Percentiles rank a stretch among this genome's conserved stretches.
Evolutionary conservation across 2,329 filamentous ascomycete genomes (phyloP).

Genomic region (Botrytis deweyae): DNA sequence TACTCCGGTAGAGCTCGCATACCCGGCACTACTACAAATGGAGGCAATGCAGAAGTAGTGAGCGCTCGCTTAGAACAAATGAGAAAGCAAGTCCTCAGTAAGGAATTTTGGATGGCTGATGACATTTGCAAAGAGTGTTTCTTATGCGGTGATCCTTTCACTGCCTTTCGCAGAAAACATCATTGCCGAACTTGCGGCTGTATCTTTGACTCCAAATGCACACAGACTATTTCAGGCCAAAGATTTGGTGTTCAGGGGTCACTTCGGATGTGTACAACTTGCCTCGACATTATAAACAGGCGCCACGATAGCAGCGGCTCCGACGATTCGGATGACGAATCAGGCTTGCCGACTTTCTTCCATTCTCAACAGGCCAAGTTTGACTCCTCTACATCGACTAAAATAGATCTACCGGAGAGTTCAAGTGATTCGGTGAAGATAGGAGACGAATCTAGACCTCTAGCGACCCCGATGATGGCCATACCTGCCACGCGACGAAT

Average conservation of each 20-base stretch:
- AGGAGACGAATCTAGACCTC: slow-evolving; percentile 49
- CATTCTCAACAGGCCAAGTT: slow-evolving; percentile 53
- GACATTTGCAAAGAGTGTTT: slow-evolving; percentile 98
- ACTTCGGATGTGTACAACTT: slow-evolving; percentile 88
- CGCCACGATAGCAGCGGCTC: slow-evolving; percentile 84
- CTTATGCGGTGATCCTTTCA: slow-evolving; percentile 84
- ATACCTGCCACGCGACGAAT: slow-evolving; percentile 64
- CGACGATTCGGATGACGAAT: slow-evolving; percentile 81
- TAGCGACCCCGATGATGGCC: slow-evolving; percentile 70
- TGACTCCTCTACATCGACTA: slow-evolving; percentile 40
- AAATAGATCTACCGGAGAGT: slow-evolving; percentile 45
- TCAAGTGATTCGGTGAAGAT: slow-evolving; percentile 38
- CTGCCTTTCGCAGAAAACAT: slow-evolving; percentile 92
- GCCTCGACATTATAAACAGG: slow-evolving; percentile 85
- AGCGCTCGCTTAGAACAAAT: slow-evolving; percentile 67
- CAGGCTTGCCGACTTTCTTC: slow-evolving; percentile 62
- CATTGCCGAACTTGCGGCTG: slow-evolving; percentile 97
- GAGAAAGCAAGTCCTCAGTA: slow-evolving; percentile 83
- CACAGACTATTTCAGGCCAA: slow-evolving; percentile 81
- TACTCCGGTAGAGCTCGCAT: slow-evolving; percentile 51
- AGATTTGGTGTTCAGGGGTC: slow-evolving; percentile 84
- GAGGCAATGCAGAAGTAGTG: slow-evolving; percentile 58
- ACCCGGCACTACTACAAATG: slow-evolving; percentile 56
- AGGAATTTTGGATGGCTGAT: slow-evolving; percentile 99
- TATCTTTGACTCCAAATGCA: slow-evolving; percentile 97